phyloP scores from a whole-genome alignment of 169 alveolate species.

The Cryptosporidium ryanae region DNA sequence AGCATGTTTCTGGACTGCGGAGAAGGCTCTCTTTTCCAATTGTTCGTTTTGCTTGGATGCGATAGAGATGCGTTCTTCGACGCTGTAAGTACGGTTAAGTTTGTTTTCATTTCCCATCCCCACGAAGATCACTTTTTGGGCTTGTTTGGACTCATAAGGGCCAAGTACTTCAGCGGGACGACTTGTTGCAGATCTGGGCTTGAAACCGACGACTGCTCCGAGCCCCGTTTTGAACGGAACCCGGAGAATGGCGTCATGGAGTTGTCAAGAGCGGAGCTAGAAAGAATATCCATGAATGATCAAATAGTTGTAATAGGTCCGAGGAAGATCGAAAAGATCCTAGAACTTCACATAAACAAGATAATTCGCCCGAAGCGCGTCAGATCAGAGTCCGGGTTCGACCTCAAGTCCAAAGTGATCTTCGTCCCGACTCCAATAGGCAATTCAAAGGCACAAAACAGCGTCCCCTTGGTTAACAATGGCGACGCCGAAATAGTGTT shows the following conservation, averaged over 20 bases:
- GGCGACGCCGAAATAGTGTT: constrained; percentile 13
- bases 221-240: constrained; percentile 68
- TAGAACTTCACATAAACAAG: constrained; percentile 6
- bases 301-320: constrained; percentile 51
- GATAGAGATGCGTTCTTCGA: not conserved
- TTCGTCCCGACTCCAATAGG: too few species aligned
- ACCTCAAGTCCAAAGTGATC: not conserved
- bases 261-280: not conserved
- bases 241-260: not conserved
- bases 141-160: constrained; percentile 78
- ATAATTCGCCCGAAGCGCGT: not conserved
- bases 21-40: constrained; percentile 90
- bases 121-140: constrained; percentile 91
- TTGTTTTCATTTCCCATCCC: constrained; percentile 86
- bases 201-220: constrained; percentile 45
- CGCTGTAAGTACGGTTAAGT: constrained; percentile 72
- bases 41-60: constrained; percentile 79
- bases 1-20: constrained; percentile 90
- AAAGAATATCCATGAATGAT: not conserved
- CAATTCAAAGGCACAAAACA: too few species aligned
- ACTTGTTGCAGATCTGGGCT: constrained; percentile 39
- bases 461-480: not conserved
- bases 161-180: constrained; percentile 57
- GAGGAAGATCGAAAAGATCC: constrained; percentile 21
- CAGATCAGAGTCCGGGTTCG: not conserved